Base-by-base conservation (phyloP, 306 rosid genomes). In the Trifolium repens region DNA sequence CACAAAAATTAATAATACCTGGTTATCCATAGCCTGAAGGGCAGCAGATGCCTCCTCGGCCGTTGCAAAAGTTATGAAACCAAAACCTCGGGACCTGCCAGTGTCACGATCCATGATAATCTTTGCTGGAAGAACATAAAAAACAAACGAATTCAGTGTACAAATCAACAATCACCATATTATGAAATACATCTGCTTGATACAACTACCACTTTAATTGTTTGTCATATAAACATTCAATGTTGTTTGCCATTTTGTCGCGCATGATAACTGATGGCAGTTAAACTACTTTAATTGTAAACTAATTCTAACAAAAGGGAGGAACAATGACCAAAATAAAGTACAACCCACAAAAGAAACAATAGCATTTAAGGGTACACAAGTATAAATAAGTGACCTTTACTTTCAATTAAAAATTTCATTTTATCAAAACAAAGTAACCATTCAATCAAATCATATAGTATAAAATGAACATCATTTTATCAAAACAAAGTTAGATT, bases 31-130 rank as follows among this genome's bases (percentile, higher is more conserved):
- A 64, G 57, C 87, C 63, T 85, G 87, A 77, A 85, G 32, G 24
- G 89, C 89, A 69, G 87, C 37, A 64, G 87, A 82, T 40, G 89
- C 89, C 37, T 82, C 87, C 77, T 85, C 89, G 57, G 73, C 77
- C 16, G 89, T 62, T 64, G 81, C 47, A 65, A 9, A 85, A 44
- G 87, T 82, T 73, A 85, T 40, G 37, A 85, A 85, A 66, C 79
- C 89, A 80, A 85, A 85, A 69, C 89, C 89, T 80, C 85, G 75
- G 67, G 89, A 85, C 65, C 87, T 77, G 4, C 83, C 83, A 9
- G 81, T 73, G 2, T 85, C 89, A 43, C 87, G 89, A 66, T 85
- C 89, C 66, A 22, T 49, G 15, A 85, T 74, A 69, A 85, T 35
- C 79, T 22, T 85, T 17, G 74, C 89, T 85, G 89, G 42, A 82